Evolutionary conservation across 495 filamentous ascomycete genomes (phyloP).

Genomic region (Aspergillus homomorphus): DNA sequence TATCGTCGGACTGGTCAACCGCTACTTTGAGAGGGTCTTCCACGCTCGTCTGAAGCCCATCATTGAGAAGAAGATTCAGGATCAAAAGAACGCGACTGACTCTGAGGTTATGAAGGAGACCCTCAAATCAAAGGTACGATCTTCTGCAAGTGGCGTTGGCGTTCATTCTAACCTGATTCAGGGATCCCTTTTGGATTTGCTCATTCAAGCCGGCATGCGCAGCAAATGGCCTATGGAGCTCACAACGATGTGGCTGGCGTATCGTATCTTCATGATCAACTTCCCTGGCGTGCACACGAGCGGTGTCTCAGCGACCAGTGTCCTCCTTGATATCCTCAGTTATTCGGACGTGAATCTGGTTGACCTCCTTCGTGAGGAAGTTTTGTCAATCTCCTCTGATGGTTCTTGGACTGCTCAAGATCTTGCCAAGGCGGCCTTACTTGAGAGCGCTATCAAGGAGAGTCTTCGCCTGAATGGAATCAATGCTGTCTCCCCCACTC

Average conservation of each 20-base stretch:
- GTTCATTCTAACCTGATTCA: not conserved
- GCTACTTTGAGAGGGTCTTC: conserved; percentile 11
- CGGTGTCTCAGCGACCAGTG: conserved; percentile 14
- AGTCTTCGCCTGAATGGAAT: conserved; percentile 15
- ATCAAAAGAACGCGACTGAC: conserved; percentile 5
- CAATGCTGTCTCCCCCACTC: conserved; percentile 11
- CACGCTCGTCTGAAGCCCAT: conserved; percentile 15
- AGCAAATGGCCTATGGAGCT: conserved; percentile 15
- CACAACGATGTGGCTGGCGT: conserved; percentile 13
- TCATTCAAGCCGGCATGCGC: conserved; percentile 11
- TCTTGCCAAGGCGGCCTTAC: conserved; percentile 9
- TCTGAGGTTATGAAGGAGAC: conserved; percentile 5
- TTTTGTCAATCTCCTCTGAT: not conserved
- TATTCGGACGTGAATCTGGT: conserved; percentile 1
- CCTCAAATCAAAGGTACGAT: conserved; percentile 3
- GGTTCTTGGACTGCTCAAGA: conserved; percentile 10
- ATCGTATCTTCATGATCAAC: conserved; percentile 17
- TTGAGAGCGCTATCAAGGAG: conserved; percentile 15
- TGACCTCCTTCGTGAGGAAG: conserved; percentile 6
- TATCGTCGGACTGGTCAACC: conserved; percentile 12
- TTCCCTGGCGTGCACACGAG: conserved; percentile 15
- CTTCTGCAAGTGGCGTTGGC: not conserved
- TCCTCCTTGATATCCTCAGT: conserved; percentile 14
- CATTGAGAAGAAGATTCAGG: conserved; percentile 8
- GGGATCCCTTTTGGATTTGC: conserved; percentile 12